A percentile compares a stretch with the other conserved stretches of the same genome.
Evolutionary conservation across 257 asterid genomes (phyloP).

Genomic region (Solanum chaucha): DNA sequence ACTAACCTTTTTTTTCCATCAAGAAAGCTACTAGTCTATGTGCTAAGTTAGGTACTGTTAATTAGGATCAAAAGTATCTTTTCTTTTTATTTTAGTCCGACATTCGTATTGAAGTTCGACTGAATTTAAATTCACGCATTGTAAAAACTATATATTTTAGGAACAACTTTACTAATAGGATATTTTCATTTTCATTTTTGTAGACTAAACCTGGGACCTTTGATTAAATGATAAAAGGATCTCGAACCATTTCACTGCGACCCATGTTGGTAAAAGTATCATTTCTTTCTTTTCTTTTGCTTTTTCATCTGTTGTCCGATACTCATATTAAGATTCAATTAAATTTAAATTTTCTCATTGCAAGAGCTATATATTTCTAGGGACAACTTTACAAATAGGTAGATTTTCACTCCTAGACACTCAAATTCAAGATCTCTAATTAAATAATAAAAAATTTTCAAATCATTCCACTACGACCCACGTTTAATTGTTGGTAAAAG

Average conservation of each 20-base stretch:
- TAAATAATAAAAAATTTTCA: rapidly evolving
- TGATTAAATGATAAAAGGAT: background rate
- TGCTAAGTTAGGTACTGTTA: background rate
- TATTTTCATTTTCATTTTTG: background rate
- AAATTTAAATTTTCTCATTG: background rate
- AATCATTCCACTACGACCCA: rapidly evolving
- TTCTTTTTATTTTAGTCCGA: background rate
- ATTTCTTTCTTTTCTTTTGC: background rate
- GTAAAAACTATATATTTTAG: background rate
- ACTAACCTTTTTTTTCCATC: background rate
- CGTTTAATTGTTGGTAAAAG: background rate
- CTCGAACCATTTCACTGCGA: background rate
- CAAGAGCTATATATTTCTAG: background rate
- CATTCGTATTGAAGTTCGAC: rapidly evolving
- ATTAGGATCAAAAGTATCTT: background rate
- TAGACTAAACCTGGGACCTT: rapidly evolving
- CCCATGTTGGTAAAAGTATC: background rate
- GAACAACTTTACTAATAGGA: background rate
- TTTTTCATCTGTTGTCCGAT: background rate
- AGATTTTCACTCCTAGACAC: background rate
- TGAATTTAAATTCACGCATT: background rate
- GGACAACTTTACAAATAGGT: background rate
- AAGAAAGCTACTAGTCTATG: background rate
- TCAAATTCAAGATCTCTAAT: rapidly evolving
- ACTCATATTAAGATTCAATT: background rate